Conservation (phyloP, 2,329 filamentous ascomycete species). For the Lasiodiplodia gonubiensis region DNA sequence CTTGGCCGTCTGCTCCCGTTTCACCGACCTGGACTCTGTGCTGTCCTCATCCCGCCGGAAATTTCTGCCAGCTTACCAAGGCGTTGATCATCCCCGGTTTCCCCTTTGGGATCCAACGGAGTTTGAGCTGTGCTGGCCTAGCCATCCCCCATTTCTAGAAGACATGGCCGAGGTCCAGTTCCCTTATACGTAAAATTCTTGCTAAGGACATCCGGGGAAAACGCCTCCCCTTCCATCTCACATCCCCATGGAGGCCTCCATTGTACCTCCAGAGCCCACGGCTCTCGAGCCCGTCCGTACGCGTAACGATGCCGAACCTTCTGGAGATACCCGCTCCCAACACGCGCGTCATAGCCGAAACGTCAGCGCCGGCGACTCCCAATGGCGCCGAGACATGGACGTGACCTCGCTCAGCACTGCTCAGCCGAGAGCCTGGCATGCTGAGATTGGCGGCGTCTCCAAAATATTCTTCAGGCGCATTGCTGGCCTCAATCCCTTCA, state of each 20-base stretch:
- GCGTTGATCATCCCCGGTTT: slow-evolving; percentile 12
- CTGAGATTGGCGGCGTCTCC: slow-evolving; percentile 39
- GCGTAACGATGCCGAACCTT: slow-evolving; percentile 11
- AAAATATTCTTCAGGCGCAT: slow-evolving; percentile 46
- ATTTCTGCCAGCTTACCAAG: neutral
- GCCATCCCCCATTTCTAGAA: slow-evolving; percentile 13
- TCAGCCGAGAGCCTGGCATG: slow-evolving; percentile 41
- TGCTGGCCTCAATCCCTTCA: slow-evolving; percentile 52
- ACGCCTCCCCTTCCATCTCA: neutral
- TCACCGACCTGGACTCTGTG: neutral
- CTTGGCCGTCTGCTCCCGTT: neutral
- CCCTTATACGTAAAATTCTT: slow-evolving; percentile 17
- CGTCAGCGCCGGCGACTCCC: slow-evolving; percentile 34
- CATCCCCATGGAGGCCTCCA: slow-evolving; percentile 27
- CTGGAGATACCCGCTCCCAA: slow-evolving; percentile 6
- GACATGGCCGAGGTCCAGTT: slow-evolving; percentile 7
- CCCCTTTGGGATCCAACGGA: neutral
- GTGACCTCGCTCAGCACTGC: slow-evolving; percentile 43
- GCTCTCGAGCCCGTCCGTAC: slow-evolving; percentile 20
- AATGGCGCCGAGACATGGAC: slow-evolving; percentile 44
- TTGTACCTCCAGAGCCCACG: slow-evolving; percentile 24
- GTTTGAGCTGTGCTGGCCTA: slow-evolving; percentile 4
- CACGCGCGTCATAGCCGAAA: slow-evolving; percentile 31
- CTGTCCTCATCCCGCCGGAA: neutral
- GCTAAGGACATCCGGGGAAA: slow-evolving; percentile 4